phyloP scores from a whole-genome alignment of 306 rosid species.

The Datisca glomerata region DNA sequence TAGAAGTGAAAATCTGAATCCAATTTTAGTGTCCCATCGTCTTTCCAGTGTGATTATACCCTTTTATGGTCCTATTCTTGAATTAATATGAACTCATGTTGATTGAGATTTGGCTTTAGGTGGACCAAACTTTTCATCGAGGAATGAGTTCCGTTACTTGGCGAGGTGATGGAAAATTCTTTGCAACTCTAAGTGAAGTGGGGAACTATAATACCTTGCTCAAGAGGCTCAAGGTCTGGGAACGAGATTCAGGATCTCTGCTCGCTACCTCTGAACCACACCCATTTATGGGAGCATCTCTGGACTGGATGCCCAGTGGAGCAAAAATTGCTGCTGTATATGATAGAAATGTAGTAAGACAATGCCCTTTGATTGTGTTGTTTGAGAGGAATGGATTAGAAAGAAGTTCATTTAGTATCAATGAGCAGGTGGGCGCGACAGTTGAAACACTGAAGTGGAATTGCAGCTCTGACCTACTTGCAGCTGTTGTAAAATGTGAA shows the following conservation, averaged over 20 bases:
- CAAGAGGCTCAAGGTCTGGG: constrained; percentile 78
- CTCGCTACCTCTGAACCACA: constrained; percentile 64
- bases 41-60: not conserved
- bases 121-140: constrained; percentile 24
- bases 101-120: constrained; percentile 34
- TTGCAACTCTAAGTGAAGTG: constrained; percentile 43
- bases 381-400: constrained; percentile 90
- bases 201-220: constrained; percentile 18
- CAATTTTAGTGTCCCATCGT: no score
- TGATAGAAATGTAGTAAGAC: constrained; percentile 43
- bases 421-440: constrained; percentile 37
- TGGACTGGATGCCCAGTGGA: constrained; percentile 99
- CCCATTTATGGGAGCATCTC: constrained; percentile 44
- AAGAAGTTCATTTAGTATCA: constrained; percentile 60
- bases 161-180: constrained; percentile 96
- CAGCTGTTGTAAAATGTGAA: constrained; percentile 63
- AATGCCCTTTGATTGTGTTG: constrained; percentile 63
- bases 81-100: not conserved
- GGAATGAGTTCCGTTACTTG: constrained; percentile 42
- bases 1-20: no score
- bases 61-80: not conserved
- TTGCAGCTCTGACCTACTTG: constrained; percentile 97
- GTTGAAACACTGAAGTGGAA: constrained; percentile 72
- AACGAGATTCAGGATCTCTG: constrained; percentile 64
- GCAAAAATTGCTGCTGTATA: constrained; percentile 83